phyloP scores from a whole-genome alignment of 352 stramenopile genomes.

The Halophytophthora batemanensis region DNA sequence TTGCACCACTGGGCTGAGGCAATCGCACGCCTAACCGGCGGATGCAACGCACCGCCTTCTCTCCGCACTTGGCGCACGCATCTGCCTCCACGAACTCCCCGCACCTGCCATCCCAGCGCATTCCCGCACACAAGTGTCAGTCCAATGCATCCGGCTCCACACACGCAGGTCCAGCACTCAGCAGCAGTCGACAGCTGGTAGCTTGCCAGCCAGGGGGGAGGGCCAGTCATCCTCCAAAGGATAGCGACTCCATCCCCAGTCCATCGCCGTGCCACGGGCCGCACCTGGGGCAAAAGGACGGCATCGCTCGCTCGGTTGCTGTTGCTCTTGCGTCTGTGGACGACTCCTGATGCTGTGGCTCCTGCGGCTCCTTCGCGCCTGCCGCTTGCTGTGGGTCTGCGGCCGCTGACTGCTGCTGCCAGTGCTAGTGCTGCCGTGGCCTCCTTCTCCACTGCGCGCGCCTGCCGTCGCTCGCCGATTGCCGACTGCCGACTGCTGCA shows the following conservation, averaged over 20 bases:
- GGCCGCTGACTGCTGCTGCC: not conserved
- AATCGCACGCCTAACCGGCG: not conserved
- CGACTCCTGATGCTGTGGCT: not conserved
- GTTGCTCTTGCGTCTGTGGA: not conserved
- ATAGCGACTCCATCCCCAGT: conserved; percentile 3
- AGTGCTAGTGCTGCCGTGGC: not conserved
- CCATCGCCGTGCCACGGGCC: conserved; percentile 1
- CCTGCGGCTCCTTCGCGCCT: conserved; percentile 11
- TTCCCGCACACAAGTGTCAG: conserved; percentile 1
- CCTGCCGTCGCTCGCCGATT: conserved; percentile 1
- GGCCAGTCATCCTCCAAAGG: not conserved
- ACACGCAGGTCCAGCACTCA: too few species aligned
- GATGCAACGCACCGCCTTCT: conserved; percentile 42
- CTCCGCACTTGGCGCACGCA: conserved; percentile 60
- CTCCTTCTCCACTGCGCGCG: not conserved
- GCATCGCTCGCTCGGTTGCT: conserved; percentile 34
- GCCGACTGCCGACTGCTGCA: not conserved
- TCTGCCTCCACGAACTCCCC: conserved; percentile 53
- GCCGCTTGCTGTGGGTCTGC: not conserved
- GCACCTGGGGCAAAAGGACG: conserved; percentile 67
- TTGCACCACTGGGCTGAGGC: not conserved
- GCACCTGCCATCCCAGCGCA: conserved; percentile 26
- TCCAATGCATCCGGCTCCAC: too few species aligned
- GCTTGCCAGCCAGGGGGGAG: not conserved
- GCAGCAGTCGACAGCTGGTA: not conserved